Evolutionary conservation across 345 rosid genomes (phyloP).

Genomic region (Rhizophora mangle): DNA sequence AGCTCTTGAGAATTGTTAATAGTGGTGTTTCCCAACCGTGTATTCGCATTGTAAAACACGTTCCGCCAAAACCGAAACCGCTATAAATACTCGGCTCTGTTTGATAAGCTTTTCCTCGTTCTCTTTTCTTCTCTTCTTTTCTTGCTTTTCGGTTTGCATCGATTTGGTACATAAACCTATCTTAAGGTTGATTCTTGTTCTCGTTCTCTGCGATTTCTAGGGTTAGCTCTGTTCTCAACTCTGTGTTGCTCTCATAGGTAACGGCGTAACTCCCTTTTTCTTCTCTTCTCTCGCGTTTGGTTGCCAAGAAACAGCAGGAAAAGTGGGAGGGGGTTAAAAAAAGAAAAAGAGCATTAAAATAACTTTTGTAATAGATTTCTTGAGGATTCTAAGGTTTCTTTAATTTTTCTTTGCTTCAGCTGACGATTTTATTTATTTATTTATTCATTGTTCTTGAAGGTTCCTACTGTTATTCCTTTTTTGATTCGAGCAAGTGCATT

Average conservation of each 20-base stretch:
- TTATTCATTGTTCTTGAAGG: neutral
- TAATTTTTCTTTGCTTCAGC: too few species aligned
- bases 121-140: neutral
- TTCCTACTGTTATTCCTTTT: neutral
- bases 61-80: constrained; percentile 23
- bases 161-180: constrained; percentile 13
- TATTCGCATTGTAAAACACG: constrained; percentile 18
- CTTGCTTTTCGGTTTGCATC: neutral
- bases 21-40: constrained; percentile 32
- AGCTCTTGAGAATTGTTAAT: neutral
- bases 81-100: constrained; percentile 29
- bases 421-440: neutral
- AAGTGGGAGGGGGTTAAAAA: too few species aligned
- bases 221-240: neutral
- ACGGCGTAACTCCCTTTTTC: neutral
- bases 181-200: constrained; percentile 33
- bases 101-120: neutral
- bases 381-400: neutral
- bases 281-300: neutral
- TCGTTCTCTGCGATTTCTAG: constrained; percentile 31
- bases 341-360: neutral
- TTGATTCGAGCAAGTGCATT: too few species aligned
- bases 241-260: neutral
- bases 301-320: constrained; percentile 2
- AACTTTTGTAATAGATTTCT: neutral